These are phyloP conservation scores for Cryptosporidium muris DNA, from an alignment of 169 alveolate genomes.

Conservation along the genomic window DNA sequence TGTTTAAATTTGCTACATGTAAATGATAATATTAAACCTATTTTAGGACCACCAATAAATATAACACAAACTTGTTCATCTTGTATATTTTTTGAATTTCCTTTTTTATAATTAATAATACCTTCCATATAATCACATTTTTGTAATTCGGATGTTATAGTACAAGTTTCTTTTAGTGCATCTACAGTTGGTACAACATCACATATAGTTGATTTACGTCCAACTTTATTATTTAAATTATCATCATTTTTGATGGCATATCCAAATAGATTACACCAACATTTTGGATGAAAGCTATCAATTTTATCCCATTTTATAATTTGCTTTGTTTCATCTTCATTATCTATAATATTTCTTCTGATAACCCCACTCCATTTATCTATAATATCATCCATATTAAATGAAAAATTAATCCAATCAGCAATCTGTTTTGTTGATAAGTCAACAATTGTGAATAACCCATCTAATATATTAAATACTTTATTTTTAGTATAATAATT, in stretches of 20 bases:
- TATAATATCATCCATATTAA: constrained; percentile 23
- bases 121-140: neutral
- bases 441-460: constrained; percentile 50
- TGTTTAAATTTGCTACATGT: constrained; percentile 13
- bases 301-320: constrained; percentile 17
- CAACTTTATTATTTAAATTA: neutral
- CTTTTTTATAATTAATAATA: neutral
- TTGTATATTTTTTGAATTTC: neutral
- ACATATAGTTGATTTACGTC: constrained; percentile 4
- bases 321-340: neutral
- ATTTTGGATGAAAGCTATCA: constrained; percentile 58
- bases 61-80: constrained; percentile 5
- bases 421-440: constrained; percentile 51
- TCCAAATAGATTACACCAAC: constrained; percentile 71
- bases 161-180: constrained; percentile 61
- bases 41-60: constrained; percentile 59
- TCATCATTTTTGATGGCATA: constrained; percentile 47
- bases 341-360: neutral
- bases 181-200: constrained; percentile 63
- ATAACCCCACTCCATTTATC: constrained; percentile 36
- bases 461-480: constrained; percentile 23
- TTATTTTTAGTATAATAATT: neutral
- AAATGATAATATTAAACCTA: constrained; percentile 54
- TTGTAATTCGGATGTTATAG: constrained; percentile 38
- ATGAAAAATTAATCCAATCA: constrained; percentile 56